Evolutionary conservation across 2,329 filamentous ascomycete genomes (phyloP).

Genomic region (Arthrobotrys conoides): DNA sequence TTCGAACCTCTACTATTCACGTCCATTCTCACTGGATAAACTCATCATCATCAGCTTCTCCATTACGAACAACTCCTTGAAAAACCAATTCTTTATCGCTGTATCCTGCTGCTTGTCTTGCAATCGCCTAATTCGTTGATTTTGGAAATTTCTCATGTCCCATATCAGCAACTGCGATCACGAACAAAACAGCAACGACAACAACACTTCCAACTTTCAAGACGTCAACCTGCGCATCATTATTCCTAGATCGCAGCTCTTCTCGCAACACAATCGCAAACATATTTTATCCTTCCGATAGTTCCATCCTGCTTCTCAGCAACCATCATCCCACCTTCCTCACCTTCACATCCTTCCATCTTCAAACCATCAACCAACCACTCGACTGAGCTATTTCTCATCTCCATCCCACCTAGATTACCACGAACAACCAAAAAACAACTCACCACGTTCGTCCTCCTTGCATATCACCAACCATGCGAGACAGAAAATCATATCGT

Average conservation of each 20-base stretch:
- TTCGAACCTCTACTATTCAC: background rate
- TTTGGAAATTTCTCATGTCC: constrained; percentile 37
- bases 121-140: constrained; percentile 11
- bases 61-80: background rate
- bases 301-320: background rate
- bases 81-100: background rate
- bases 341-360: background rate
- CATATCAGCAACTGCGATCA: constrained; percentile 19
- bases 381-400: background rate
- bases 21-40: background rate
- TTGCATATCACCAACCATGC: constrained; percentile 32
- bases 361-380: background rate
- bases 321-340: background rate
- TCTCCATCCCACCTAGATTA: background rate
- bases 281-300: background rate
- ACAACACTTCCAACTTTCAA: background rate
- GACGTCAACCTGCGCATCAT: constrained; percentile 5
- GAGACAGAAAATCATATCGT: constrained; percentile 53
- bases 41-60: constrained; percentile 2
- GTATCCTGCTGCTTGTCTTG: background rate
- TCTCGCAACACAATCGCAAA: constrained; percentile 14
- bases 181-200: constrained; percentile 10
- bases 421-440: background rate
- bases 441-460: background rate
- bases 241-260: constrained; percentile 4